phyloP scores from a whole-genome alignment of 179 eudicot genomes.

The Silene coronaria region DNA sequence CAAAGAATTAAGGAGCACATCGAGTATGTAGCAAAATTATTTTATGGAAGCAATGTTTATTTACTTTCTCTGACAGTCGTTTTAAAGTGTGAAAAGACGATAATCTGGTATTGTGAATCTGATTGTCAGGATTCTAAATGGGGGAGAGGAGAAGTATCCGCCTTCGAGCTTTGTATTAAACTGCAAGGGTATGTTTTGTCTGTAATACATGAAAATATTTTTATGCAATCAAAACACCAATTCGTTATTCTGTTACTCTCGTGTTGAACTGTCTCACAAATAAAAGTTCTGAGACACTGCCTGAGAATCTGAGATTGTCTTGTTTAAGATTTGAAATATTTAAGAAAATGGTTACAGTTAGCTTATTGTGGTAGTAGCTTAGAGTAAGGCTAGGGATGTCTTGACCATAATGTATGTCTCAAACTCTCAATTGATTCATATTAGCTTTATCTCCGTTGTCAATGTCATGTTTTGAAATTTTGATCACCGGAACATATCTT shows the following conservation, averaged over 20 bases:
- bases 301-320: not conserved
- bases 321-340: not conserved
- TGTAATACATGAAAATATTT: not conserved
- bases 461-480: not conserved
- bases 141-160: slow-evolving; percentile 70
- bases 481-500: not conserved
- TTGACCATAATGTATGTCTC: not conserved
- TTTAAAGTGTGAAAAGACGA: not conserved
- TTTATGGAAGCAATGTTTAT: not conserved
- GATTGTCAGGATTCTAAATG: slow-evolving; percentile 44
- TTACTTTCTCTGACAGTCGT: not conserved
- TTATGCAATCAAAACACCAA: not conserved
- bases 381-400: not conserved
- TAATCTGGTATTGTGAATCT: not conserved
- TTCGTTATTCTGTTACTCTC: not conserved
- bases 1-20: slow-evolving; percentile 66
- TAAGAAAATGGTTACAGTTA: not conserved
- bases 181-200: slow-evolving; percentile 56
- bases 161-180: slow-evolving; percentile 61
- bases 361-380: not conserved
- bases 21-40: slow-evolving; percentile 33
- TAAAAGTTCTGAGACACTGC: not conserved
- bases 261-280: not conserved
- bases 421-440: not conserved
- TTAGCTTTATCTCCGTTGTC: not conserved